These are phyloP conservation scores for Whalleya microplaca DNA, from an alignment of 2,329 filamentous ascomycete species.

Conservation along the genomic window DNA sequence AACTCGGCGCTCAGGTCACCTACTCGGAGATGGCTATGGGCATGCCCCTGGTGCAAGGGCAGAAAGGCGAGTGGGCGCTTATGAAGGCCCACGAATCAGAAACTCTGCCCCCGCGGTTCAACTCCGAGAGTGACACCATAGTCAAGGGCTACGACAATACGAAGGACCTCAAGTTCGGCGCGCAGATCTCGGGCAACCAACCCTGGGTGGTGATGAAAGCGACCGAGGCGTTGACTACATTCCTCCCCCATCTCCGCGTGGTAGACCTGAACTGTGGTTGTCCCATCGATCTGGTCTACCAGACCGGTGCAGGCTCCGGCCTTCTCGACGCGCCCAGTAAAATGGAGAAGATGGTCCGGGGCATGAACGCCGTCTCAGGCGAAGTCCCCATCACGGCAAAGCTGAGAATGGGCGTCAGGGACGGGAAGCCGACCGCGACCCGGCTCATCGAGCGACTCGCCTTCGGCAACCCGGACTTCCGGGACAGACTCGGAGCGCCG, in stretches of 20 bases:
- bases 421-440: constrained; percentile 76
- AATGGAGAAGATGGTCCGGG: constrained; percentile 90
- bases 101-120: constrained; percentile 70
- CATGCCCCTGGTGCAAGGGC: constrained; percentile 84
- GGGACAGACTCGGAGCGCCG: constrained; percentile 70
- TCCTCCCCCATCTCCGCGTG: constrained; percentile 82
- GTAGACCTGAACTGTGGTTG: constrained; percentile 98
- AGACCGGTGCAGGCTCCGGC: constrained; percentile 85
- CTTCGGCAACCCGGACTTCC: constrained; percentile 75
- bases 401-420: constrained; percentile 87
- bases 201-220: constrained; percentile 90
- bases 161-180: constrained; percentile 85
- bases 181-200: constrained; percentile 90
- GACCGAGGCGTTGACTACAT: constrained; percentile 76
- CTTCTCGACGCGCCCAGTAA: constrained; percentile 88
- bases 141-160: constrained; percentile 80
- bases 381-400: constrained; percentile 93
- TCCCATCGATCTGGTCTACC: constrained; percentile 92
- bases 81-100: constrained; percentile 92
- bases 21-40: constrained; percentile 99
- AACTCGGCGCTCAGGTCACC: constrained; percentile 87
- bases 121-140: constrained; percentile 53
- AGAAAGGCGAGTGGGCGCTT: constrained; percentile 91
- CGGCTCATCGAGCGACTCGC: constrained; percentile 83
- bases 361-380: constrained; percentile 92